Percentiles rank a stretch among this genome's conserved stretches.
phyloP scores from a whole-genome alignment of 2,329 filamentous ascomycete genomes.

The Diaporthe sp. region DNA sequence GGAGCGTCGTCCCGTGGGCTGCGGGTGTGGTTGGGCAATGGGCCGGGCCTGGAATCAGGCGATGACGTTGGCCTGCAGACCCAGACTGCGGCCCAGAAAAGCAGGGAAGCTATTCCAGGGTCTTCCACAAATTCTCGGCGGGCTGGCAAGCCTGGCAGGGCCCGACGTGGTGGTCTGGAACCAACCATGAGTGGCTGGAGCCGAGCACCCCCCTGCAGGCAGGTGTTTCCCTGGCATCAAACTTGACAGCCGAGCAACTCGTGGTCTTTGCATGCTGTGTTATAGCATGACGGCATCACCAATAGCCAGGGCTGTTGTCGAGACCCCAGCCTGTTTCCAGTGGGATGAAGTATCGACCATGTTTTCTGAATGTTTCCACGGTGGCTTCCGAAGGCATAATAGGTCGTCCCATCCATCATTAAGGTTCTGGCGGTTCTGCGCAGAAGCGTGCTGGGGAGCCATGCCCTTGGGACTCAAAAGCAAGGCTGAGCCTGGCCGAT shows the following conservation, averaged over 20 bases:
- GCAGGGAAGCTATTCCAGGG: constrained; percentile 36
- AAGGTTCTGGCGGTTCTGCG: neutral
- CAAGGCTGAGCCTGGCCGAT: constrained; percentile 39
- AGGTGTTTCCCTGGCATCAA: constrained; percentile 31
- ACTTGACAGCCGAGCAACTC: constrained; percentile 17
- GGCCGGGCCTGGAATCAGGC: constrained; percentile 27
- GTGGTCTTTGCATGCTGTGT: neutral
- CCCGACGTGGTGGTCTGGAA: constrained; percentile 26
- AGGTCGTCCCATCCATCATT: neutral
- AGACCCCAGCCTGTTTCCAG: neutral
- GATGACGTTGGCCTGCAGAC: constrained; percentile 42
- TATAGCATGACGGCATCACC: constrained; percentile 31
- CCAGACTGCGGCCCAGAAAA: constrained; percentile 33
- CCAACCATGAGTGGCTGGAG: constrained; percentile 33
- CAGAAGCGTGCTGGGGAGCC: neutral
- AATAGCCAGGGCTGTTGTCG: neutral
- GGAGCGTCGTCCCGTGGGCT: constrained; percentile 24
- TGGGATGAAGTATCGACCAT: neutral
- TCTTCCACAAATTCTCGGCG: constrained; percentile 8
- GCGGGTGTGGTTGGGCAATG: constrained; percentile 32
- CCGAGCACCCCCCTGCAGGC: constrained; percentile 24
- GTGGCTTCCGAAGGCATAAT: neutral
- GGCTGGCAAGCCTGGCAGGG: constrained; percentile 1
- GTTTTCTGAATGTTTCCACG: neutral
- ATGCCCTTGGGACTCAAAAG: constrained; percentile 27